Conservation (phyloP, 176 grass and related monocot species). For the Cenchrus fungigraminus region DNA sequence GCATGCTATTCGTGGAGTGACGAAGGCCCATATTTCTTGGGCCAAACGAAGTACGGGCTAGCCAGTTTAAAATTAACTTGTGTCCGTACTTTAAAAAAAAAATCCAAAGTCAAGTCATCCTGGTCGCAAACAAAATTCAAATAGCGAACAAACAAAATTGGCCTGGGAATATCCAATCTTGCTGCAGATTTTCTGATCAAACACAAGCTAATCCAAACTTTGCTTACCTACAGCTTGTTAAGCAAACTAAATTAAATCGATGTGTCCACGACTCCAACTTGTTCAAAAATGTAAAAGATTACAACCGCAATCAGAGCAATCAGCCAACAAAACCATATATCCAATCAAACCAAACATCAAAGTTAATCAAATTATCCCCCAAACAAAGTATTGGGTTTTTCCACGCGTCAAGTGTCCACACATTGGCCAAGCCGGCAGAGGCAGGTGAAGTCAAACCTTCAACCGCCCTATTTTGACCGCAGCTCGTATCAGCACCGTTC, state of each 20-base stretch:
- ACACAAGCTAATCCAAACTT: background rate
- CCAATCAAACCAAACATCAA: background rate
- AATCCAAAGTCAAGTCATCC: background rate
- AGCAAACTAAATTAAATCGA: background rate
- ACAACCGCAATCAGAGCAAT: background rate
- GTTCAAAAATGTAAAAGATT: background rate
- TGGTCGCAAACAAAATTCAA: background rate
- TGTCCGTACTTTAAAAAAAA: background rate
- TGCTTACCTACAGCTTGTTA: background rate
- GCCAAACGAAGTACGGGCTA: background rate
- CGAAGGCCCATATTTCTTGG: background rate
- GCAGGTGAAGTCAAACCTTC: constrained; percentile 24
- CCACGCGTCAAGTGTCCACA: background rate
- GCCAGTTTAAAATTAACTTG: background rate
- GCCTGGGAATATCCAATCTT: too few relatives aligned
- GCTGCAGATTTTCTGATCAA: background rate
- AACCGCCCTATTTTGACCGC: constrained; percentile 5
- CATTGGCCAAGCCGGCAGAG: constrained; percentile 2
- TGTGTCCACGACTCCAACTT: background rate
- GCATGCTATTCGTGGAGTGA: too few relatives aligned
- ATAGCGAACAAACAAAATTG: background rate
- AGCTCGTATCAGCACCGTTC: background rate
- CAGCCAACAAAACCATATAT: background rate
- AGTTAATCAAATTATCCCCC: too few relatives aligned
- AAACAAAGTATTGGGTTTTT: background rate